Evolutionary conservation across 768 basidiomycete species (phyloP).

Genomic region (Cystobasidium onofrii): DNA sequence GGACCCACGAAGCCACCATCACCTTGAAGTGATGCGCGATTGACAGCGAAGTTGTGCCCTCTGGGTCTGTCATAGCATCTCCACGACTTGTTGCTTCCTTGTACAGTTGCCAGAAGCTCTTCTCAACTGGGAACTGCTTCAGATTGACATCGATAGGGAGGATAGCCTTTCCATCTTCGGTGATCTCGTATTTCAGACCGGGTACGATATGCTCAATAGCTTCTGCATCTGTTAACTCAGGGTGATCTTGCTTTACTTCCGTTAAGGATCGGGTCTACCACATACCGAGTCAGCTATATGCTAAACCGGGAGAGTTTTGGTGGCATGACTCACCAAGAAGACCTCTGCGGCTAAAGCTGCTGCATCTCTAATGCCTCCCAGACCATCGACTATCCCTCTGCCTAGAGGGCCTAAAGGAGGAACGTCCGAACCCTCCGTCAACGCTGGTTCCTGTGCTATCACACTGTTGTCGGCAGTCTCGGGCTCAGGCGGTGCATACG

Average conservation of each 20-base stretch:
- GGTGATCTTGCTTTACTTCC: constrained; percentile 36
- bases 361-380: constrained; percentile 39
- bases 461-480: background rate
- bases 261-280: constrained; percentile 12
- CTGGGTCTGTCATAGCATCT: constrained; percentile 39
- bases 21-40: background rate
- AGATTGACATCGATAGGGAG: constrained; percentile 39
- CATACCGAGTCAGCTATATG: background rate
- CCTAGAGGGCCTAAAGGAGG: constrained; percentile 34
- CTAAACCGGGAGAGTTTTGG: no score
- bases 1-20: constrained; percentile 9
- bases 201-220: constrained; percentile 36
- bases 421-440: background rate
- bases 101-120: constrained; percentile 36
- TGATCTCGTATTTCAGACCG: constrained; percentile 31
- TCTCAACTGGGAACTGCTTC: constrained; percentile 39
- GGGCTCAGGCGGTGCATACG: background rate
- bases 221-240: constrained; percentile 35
- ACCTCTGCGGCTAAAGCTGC: constrained; percentile 38
- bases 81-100: constrained; percentile 37
- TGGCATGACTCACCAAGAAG: constrained; percentile 28
- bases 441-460: background rate
- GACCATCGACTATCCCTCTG: constrained; percentile 38
- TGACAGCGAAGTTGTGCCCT: background rate
- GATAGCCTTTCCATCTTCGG: constrained; percentile 33